Percentiles rank a stretch among this genome's conserved stretches.
phyloP scores from a whole-genome alignment of 2,329 filamentous ascomycete species.

The Xylaria polymorpha region DNA sequence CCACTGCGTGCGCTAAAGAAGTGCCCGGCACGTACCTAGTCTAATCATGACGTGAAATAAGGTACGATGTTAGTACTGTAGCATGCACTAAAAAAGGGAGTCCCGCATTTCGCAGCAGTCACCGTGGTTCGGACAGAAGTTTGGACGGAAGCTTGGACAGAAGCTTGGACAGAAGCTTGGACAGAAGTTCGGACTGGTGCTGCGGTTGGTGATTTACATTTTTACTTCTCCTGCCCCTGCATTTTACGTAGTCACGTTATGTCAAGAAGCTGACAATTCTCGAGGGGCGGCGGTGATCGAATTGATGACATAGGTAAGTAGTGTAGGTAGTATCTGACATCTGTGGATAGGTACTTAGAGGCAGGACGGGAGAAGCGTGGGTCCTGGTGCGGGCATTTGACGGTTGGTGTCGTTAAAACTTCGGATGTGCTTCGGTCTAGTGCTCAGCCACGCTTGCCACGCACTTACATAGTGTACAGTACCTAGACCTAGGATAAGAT shows the following conservation, averaged over 20 bases:
- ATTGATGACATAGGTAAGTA: background rate
- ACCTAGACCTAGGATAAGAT: background rate
- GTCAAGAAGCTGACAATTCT: background rate
- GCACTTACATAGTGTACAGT: background rate
- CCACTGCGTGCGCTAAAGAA: background rate
- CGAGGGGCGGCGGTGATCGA: background rate
- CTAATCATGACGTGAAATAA: too few species aligned
- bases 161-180: too few species aligned
- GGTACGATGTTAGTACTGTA: too few species aligned
- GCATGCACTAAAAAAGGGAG: background rate
- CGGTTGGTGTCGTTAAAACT: conserved; percentile 7
- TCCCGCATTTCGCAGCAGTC: conserved; percentile 12
- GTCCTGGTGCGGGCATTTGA: background rate
- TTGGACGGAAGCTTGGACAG: too few species aligned
- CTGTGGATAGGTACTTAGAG: too few species aligned
- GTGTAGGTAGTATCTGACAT: too few species aligned
- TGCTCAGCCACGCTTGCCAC: conserved; percentile 9
- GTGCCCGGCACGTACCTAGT: background rate
- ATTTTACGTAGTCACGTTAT: background rate
- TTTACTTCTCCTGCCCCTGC: background rate
- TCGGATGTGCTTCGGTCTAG: background rate
- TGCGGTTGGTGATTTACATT: conserved; percentile 6
- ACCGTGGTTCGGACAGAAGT: conserved; percentile 11
- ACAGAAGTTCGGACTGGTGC: conserved; percentile 10
- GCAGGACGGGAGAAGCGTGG: conserved; percentile 14